Percentiles rank a stretch among this genome's conserved stretches.
Conservation (phyloP, 2,329 filamentous ascomycete genomes). For the Thyridium curvatum region DNA sequence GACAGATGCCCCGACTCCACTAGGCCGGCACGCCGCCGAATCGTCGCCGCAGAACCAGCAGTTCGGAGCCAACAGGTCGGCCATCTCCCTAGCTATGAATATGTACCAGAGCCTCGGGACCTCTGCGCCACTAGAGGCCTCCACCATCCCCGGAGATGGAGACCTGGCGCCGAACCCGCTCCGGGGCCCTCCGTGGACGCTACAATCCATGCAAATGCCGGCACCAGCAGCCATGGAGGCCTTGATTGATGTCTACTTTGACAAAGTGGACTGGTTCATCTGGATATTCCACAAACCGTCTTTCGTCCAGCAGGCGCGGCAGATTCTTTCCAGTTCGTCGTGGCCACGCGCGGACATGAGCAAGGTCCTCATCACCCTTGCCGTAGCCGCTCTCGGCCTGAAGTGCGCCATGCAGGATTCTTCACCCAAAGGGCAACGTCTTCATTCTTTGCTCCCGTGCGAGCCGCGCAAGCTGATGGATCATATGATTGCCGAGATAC, state of each 20-base stretch:
- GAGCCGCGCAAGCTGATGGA: slow-evolving; percentile 5
- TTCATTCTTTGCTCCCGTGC: slow-evolving; percentile 1
- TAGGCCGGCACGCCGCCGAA: background rate
- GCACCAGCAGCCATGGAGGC: slow-evolving; percentile 4
- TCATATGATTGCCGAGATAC: slow-evolving; percentile 8
- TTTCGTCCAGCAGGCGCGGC: slow-evolving; percentile 6
- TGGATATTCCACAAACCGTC: slow-evolving; percentile 12
- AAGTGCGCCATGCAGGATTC: slow-evolving; percentile 10
- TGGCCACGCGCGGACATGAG: slow-evolving; percentile 6
- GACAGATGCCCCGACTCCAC: background rate
- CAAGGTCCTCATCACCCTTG: slow-evolving; percentile 7
- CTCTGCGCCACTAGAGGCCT: background rate
- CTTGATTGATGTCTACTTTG: slow-evolving; percentile 11
- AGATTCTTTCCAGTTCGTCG: slow-evolving; percentile 2
- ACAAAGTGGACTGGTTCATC: slow-evolving; percentile 13
- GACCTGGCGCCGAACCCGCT: background rate
- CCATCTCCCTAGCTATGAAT: slow-evolving; percentile 6
- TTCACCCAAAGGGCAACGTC: slow-evolving; percentile 1
- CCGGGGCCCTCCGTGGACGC: slow-evolving; percentile 2
- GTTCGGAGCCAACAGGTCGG: slow-evolving; percentile 7
- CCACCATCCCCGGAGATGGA: slow-evolving; percentile 3
- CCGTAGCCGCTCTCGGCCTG: slow-evolving; percentile 8
- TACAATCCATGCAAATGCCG: slow-evolving; percentile 4
- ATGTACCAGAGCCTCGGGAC: slow-evolving; percentile 5
- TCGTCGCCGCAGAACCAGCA: slow-evolving; percentile 1